A percentile compares a stretch with the other conserved stretches of the same genome.
These are phyloP conservation scores for Amanita inopinata DNA, from an alignment of 768 basidiomycete genomes.

Conservation along the genomic window DNA sequence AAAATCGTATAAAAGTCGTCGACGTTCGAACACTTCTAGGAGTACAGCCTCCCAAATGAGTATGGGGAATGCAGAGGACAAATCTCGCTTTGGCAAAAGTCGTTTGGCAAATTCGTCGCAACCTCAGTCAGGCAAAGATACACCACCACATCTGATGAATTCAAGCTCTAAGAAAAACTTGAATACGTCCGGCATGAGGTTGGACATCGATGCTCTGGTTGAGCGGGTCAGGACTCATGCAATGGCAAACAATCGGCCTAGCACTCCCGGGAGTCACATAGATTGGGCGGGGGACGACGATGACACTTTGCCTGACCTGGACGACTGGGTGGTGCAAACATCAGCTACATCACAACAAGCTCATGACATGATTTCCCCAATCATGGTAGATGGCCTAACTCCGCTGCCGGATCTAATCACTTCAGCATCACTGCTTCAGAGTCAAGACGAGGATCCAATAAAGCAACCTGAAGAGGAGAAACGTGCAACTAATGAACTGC, in stretches of 20 bases:
- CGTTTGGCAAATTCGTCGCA: slow-evolving; percentile 18
- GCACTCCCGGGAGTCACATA: slow-evolving; percentile 70
- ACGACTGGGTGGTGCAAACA: slow-evolving; percentile 74
- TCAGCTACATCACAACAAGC: slow-evolving; percentile 19
- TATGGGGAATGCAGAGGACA: neutral
- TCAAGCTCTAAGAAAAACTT: too few species aligned
- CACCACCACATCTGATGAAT: neutral
- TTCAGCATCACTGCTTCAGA: neutral
- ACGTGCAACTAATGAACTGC: too few species aligned
- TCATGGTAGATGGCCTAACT: slow-evolving; percentile 52
- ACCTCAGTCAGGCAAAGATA: neutral
- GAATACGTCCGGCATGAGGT: slow-evolving; percentile 39
- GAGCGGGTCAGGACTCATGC: slow-evolving; percentile 68
- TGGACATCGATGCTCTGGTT: slow-evolving; percentile 67
- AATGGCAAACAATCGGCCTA: slow-evolving; percentile 56
- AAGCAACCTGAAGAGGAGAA: neutral
- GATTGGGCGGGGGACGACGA: slow-evolving; percentile 90
- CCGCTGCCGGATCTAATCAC: slow-evolving; percentile 48
- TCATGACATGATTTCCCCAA: slow-evolving; percentile 52
- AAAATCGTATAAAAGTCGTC: slow-evolving; percentile 36
- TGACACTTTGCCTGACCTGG: slow-evolving; percentile 69
- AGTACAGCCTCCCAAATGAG: neutral
- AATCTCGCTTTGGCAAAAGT: neutral
- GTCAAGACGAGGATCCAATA: neutral
- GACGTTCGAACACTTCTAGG: slow-evolving; percentile 35